A percentile compares a stretch with the other conserved stretches of the same genome.
Evolutionary conservation across 2,329 filamentous ascomycete species (phyloP).

Genomic region (Beauveria caledonica): DNA sequence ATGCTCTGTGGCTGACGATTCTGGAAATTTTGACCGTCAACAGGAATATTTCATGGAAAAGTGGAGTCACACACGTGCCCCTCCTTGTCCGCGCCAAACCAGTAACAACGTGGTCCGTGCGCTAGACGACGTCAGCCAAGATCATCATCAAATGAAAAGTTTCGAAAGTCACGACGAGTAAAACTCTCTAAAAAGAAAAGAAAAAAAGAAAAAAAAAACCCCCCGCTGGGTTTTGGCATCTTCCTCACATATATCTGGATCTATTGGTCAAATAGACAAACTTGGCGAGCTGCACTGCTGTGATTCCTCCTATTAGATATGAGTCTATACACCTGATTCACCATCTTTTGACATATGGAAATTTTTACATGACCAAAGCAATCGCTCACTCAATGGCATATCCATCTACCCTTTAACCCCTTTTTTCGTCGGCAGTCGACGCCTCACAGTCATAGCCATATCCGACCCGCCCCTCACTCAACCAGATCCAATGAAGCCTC

Average conservation of each 20-base stretch:
- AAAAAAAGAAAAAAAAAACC: no score
- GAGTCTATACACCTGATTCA: background rate
- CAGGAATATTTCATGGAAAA: conserved; percentile 18
- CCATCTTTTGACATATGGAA: background rate
- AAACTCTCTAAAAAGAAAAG: no score
- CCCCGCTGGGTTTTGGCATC: no score
- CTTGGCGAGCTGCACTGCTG: background rate
- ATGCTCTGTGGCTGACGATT: background rate
- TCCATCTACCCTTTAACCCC: background rate
- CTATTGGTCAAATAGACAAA: background rate
- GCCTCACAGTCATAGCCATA: background rate
- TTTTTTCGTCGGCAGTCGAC: background rate
- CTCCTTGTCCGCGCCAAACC: background rate
- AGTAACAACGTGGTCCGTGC: conserved; percentile 9
- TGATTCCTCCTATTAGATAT: background rate
- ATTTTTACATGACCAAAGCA: background rate
- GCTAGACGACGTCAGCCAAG: background rate
- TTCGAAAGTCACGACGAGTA: no score
- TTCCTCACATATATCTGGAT: background rate
- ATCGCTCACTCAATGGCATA: background rate
- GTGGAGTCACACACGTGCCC: conserved; percentile 25
- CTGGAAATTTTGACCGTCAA: conserved; percentile 2
- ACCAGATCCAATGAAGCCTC: background rate
- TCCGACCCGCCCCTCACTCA: background rate
- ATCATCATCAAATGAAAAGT: background rate